Conservation (phyloP, 371 early-diverging fungal genomes). For the Chytridium lagenaria region DNA sequence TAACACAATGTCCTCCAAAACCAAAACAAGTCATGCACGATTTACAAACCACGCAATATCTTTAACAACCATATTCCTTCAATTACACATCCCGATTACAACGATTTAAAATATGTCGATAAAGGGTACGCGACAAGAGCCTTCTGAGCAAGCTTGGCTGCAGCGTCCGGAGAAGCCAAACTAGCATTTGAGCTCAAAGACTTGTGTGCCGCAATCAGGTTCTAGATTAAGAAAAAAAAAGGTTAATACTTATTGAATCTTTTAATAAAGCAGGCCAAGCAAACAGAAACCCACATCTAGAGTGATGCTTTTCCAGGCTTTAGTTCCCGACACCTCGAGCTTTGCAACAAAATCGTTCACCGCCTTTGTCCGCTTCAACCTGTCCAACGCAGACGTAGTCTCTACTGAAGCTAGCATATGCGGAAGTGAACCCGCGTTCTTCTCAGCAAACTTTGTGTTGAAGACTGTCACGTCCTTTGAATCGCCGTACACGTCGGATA, state of each 20-base stretch:
- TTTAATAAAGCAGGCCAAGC: neutral
- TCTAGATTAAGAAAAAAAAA: neutral
- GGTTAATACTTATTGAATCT: neutral
- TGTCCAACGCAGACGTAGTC: constrained; percentile 39
- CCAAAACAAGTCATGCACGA: neutral
- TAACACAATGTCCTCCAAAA: too few species aligned
- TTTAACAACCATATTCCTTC: too few species aligned
- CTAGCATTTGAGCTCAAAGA: neutral
- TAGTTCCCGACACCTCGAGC: neutral
- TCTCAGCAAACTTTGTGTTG: constrained; percentile 31
- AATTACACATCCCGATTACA: neutral
- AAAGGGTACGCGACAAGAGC: constrained; percentile 1
- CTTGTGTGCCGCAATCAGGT: constrained; percentile 29
- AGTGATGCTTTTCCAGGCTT: constrained; percentile 9
- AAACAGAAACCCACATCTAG: constrained; percentile 3
- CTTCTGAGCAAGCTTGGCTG: constrained; percentile 10
- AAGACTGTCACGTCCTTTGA: constrained; percentile 28
- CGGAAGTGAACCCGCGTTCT: constrained; percentile 47
- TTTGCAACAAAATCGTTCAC: constrained; percentile 35
- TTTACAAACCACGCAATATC: neutral
- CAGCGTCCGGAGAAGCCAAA: constrained; percentile 1
- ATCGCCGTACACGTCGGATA: constrained; percentile 34
- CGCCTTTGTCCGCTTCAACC: constrained; percentile 33
- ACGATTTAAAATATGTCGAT: constrained; percentile 13
- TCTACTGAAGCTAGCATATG: constrained; percentile 55